A percentile compares a stretch with the other conserved stretches of the same genome.
phyloP scores from a whole-genome alignment of 139 green algal species.

The Closterium sp. region DNA sequence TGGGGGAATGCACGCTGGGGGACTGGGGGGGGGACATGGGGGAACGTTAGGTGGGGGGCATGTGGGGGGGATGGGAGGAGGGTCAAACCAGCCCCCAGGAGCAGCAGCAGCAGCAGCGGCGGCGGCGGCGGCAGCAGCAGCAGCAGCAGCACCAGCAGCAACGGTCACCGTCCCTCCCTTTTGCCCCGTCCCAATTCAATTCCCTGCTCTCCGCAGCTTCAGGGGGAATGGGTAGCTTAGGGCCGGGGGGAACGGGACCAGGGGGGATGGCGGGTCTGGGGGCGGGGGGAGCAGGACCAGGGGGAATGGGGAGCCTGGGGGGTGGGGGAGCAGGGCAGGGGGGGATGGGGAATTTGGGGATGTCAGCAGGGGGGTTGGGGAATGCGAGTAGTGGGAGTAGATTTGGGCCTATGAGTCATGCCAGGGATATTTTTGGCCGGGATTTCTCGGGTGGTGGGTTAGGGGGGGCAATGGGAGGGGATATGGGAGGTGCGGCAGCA shows the following conservation, averaged over 20 bases:
- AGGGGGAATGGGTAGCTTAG: background rate
- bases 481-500: background rate
- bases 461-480: background rate
- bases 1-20: no score
- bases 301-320: background rate
- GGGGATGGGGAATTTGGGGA: background rate
- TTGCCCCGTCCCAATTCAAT: background rate
- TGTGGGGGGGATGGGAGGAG: background rate
- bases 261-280: background rate
- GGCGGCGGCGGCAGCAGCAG: no score
- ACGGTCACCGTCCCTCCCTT: background rate
- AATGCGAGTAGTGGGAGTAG: background rate
- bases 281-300: background rate
- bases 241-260: no score
- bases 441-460: background rate
- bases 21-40: background rate
- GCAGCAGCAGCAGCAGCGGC: background rate
- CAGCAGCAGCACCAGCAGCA: background rate
- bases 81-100: background rate
- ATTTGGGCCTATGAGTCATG: background rate
- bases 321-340: no score
- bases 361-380: background rate
- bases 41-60: background rate
- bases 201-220: background rate
- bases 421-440: background rate